Evolutionary conservation across 2,329 filamentous ascomycete species (phyloP).

Genomic region (Pestalotiopsis sp.): DNA sequence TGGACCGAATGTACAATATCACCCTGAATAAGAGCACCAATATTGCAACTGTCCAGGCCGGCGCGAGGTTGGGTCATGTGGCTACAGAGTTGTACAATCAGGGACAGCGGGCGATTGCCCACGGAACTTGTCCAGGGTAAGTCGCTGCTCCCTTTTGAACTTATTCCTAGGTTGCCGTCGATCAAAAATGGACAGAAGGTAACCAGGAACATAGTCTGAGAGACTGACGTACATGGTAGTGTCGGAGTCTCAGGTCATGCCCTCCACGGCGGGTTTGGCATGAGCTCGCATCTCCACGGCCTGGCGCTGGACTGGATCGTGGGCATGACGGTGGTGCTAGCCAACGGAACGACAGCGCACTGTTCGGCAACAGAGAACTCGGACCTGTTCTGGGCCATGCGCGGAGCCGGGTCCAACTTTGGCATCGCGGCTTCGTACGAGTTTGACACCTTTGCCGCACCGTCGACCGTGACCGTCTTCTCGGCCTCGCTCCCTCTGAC

Average conservation of each 20-base stretch:
- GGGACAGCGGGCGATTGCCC: constrained; percentile 35
- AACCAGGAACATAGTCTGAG: background rate
- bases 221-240: constrained; percentile 17
- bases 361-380: constrained; percentile 31
- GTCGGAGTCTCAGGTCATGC: constrained; percentile 40
- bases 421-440: constrained; percentile 33
- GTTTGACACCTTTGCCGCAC: constrained; percentile 32
- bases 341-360: constrained; percentile 32
- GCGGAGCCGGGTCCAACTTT: constrained; percentile 35
- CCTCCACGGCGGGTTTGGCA: constrained; percentile 39
- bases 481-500: constrained; percentile 29
- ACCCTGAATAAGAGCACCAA: constrained; percentile 39
- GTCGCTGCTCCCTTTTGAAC: constrained; percentile 12
- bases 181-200: too few relatives aligned
- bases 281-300: constrained; percentile 45
- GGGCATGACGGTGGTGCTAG: constrained; percentile 32
- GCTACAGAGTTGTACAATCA: constrained; percentile 35
- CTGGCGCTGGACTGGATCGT: constrained; percentile 47
- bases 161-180: background rate
- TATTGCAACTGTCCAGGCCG: constrained; percentile 44
- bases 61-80: constrained; percentile 44
- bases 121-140: constrained; percentile 42
- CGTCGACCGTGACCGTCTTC: constrained; percentile 32
- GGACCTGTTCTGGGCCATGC: constrained; percentile 36
- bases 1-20: constrained; percentile 45